Evolutionary conservation across 306 rosid genomes (phyloP), one percentile per base, ranked within the genome.

Genomic region (Vigna hirtella): DNA sequence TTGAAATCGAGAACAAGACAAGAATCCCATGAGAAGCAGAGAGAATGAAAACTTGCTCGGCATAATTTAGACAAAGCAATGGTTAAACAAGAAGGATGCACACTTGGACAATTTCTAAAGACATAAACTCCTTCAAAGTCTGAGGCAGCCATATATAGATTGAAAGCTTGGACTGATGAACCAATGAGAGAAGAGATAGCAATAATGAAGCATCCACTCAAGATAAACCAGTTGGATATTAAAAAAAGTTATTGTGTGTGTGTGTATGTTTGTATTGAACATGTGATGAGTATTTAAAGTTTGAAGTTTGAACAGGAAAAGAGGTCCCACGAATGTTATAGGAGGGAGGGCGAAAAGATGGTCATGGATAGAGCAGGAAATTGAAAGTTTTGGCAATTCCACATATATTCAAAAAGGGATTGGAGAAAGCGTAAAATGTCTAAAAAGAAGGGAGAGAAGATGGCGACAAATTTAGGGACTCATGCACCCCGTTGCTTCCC

Each of bases 401-500:
- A 38, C 70, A 58, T 62, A 45, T 30, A 63, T 70, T 82, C 32
- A 64, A 53, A 77, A 75, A 55, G 79, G 55, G 64, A 22, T 59
- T 71, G 72, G 59, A 65, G 50, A 77, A 72, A 64, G 62, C 24
- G 38, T 47, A 52, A 76, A 67, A 63, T 72, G 79, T 77, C 70
- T 70, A 4, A 72, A 64, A 68, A 73, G 71, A 66, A 83, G 65
- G 48, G 52, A 83, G 73, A 73, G 36, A 64, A 58, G 47, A n/a
- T 51, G 67, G 74, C 74, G 67, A 74, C 72, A 68, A 73, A 18
- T 30, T 32, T 63, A 16, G 86, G 74, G 62, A 78, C 69, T 69
- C 71, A 56, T 82, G 82, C 76, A 56, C 38, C 28, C 68, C 36
- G 20, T 80, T 81, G 81, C 77, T 75, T 68, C 81, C 76, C 81